These are phyloP conservation scores for Pestalotiopsis sp. DNA, from an alignment of 2,329 filamentous ascomycete species.

Conservation along the genomic window DNA sequence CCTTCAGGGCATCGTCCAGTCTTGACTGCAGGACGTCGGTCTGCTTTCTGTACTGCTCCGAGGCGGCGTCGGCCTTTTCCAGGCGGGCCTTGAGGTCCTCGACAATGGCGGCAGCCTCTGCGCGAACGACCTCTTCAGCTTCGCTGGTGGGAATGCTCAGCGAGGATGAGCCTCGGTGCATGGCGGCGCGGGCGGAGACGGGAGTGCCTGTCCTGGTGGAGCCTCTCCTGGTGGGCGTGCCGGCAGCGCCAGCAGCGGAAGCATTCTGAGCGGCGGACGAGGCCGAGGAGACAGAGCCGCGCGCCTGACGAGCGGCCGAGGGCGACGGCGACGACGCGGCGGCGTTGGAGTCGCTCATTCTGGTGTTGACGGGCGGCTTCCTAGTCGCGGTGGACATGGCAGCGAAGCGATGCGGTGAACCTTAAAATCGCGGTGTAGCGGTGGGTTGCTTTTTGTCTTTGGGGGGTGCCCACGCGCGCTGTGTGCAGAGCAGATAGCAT, in stretches of 20 bases:
- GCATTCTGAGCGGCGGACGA: constrained; percentile 49
- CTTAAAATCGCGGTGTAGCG: constrained; percentile 14
- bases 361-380: constrained; percentile 49
- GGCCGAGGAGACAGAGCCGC: constrained; percentile 57
- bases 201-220: constrained; percentile 68
- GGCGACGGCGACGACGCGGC: constrained; percentile 39
- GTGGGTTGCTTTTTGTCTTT: constrained; percentile 1
- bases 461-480: not conserved
- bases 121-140: constrained; percentile 73
- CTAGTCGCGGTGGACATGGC: constrained; percentile 56
- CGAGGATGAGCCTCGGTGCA: constrained; percentile 58
- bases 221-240: constrained; percentile 52
- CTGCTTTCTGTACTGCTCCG: constrained; percentile 83
- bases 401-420: constrained; percentile 16
- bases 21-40: constrained; percentile 81
- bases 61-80: constrained; percentile 75
- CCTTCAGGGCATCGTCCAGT: constrained; percentile 80
- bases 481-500: not conserved
- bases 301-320: constrained; percentile 36
- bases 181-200: constrained; percentile 72
- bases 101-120: constrained; percentile 76
- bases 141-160: constrained; percentile 46
- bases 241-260: constrained; percentile 40
- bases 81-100: constrained; percentile 85
- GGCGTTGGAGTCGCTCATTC: constrained; percentile 47